phyloP scores from a whole-genome alignment of 257 asterid species.

The Orobanche coerulescens region DNA sequence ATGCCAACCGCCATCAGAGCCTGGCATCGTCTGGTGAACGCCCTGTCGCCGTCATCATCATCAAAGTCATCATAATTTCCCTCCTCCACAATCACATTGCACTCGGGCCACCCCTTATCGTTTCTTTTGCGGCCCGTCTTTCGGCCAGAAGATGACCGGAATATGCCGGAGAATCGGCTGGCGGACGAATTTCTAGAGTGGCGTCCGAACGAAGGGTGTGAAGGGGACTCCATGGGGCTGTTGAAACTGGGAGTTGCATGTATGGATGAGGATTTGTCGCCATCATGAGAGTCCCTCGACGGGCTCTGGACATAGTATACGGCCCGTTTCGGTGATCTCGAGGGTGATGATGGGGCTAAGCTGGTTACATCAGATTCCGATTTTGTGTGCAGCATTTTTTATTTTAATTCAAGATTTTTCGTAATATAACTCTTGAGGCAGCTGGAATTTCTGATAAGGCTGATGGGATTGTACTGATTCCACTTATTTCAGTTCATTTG shows the following conservation, averaged over 20 bases:
- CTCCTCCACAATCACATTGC: slow-evolving; percentile 80
- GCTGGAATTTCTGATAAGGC: neutral
- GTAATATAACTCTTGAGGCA: neutral
- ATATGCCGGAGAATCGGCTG: slow-evolving; percentile 90
- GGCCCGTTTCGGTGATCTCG: slow-evolving; percentile 81
- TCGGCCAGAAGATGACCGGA: slow-evolving; percentile 80
- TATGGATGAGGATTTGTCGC: slow-evolving; percentile 75
- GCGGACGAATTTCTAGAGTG: slow-evolving; percentile 91
- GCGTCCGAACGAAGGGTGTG: slow-evolving; percentile 90
- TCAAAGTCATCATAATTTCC: slow-evolving; percentile 77
- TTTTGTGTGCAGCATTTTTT: slow-evolving; percentile 62
- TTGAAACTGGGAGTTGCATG: slow-evolving; percentile 82
- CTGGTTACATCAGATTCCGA: slow-evolving; percentile 93
- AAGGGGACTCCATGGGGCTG: slow-evolving; percentile 95
- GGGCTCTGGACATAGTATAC: slow-evolving; percentile 95
- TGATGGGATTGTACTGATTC: neutral
- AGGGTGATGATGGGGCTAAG: slow-evolving; percentile 89
- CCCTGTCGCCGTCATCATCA: slow-evolving; percentile 60
- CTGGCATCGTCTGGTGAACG: slow-evolving; percentile 58
- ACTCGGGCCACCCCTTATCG: slow-evolving; percentile 98
- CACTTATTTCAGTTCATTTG: neutral
- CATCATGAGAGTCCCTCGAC: slow-evolving; percentile 89
- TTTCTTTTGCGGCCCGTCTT: slow-evolving; percentile 64
- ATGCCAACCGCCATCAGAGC: slow-evolving; percentile 60
- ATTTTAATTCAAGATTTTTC: slow-evolving; percentile 4